Evolutionary conservation across 306 rosid species (phyloP), one percentile per base, ranked within the genome.

Genomic region (Cyclanthera cordifolia): DNA sequence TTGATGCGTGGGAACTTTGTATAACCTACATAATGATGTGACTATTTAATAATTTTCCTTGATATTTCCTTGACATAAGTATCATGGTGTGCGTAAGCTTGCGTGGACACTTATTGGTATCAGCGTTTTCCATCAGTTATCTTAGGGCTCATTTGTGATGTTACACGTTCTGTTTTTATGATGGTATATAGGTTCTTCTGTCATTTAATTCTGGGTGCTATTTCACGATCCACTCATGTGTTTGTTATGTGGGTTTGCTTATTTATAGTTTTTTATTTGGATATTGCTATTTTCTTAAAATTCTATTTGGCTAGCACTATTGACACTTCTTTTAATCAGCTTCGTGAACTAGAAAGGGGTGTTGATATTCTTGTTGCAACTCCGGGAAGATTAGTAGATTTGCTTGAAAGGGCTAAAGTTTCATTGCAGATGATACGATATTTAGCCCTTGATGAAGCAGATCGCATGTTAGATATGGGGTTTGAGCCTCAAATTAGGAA

Each of bases 311-410:
- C 23, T 69, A 71, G 52, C 19, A 51, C 53, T 53, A 50, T 28
- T 83, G 53, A 85, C 46, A 64, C 12, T 30, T 15, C 43, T 75
- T 6, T 71, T 53, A 34, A 61, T 53, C 84, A 91, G 97, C 80
- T 91, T 71, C 85, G 96, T 58, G 96, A 90, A 41, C 89, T 90
- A 70, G 96, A 90, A 83, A 85, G 88, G 79, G 96, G 96, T 54
- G 96, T 87, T 71, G 96, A 90, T 73, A 90, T 90, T 82, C 96
- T 90, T 80, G 96, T 91, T 53, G 97, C 96, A 64, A 88, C 96
- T 70, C 97, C 97, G 16, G 97, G 97, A 84, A 84, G 97, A 79
- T 69, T 91, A 79, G 96, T 91, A 57, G 97, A 88, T 89, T 77
- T 88, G 80, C 83, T 88, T 74, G 97, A 91, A 80, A 82, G 96